Conservation (phyloP, 2,329 filamentous ascomycete genomes). For the Talaromyces sp. region DNA sequence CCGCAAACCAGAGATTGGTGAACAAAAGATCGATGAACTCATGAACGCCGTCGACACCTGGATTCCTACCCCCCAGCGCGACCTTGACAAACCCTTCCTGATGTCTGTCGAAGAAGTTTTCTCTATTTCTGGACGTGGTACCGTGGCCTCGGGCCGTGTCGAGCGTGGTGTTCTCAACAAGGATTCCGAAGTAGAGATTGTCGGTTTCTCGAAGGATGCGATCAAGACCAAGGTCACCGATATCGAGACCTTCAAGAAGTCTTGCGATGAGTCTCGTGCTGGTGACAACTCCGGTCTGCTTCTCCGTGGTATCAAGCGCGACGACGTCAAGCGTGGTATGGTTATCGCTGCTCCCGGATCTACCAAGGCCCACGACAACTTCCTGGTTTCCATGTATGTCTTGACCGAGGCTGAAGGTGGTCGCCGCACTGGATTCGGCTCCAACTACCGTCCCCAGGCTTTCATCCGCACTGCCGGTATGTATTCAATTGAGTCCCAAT, state of each 20-base stretch:
- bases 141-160: slow-evolving; percentile 92
- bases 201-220: slow-evolving; percentile 73
- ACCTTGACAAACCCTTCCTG: slow-evolving; percentile 96
- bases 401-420: slow-evolving; percentile 97
- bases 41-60: slow-evolving; percentile 84
- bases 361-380: slow-evolving; percentile 82
- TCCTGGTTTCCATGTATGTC: slow-evolving; percentile 94
- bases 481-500: slow-evolving; percentile 22
- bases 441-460: slow-evolving; percentile 96
- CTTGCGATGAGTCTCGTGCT: slow-evolving; percentile 89
- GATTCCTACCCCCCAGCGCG: slow-evolving; percentile 93
- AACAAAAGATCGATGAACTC: slow-evolving; percentile 83
- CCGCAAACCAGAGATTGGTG: slow-evolving; percentile 80
- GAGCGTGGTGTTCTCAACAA: slow-evolving; percentile 92
- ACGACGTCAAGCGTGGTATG: slow-evolving; percentile 94
- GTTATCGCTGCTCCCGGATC: slow-evolving; percentile 77
- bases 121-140: slow-evolving; percentile 88
- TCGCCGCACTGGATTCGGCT: slow-evolving; percentile 87
- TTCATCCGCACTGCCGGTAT: slow-evolving; percentile 90
- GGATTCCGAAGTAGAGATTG: slow-evolving; percentile 88
- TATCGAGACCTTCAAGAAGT: slow-evolving; percentile 99
- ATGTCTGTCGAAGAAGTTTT: slow-evolving; percentile 96
- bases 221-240: slow-evolving; percentile 99
- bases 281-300: slow-evolving; percentile 98
- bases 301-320: slow-evolving; percentile 90